Percentiles rank a stretch among this genome's conserved stretches.
Evolutionary conservation across 2,329 filamentous ascomycete species (phyloP).

Genomic region (Ceratocystis lukuohia): DNA sequence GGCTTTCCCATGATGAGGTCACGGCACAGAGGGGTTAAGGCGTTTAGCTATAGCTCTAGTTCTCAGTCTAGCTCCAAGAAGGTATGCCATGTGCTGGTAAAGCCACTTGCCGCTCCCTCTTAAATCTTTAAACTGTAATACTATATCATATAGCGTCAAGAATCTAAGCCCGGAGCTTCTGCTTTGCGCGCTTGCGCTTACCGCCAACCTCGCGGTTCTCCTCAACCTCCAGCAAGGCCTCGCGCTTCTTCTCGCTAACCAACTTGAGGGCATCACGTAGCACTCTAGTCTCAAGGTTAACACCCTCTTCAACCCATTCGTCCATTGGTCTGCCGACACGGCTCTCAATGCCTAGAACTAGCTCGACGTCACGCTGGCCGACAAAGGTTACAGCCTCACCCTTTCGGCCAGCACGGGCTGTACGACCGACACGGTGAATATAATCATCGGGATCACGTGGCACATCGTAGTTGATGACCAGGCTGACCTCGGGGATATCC

Average conservation of each 20-base stretch:
- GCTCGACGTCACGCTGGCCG: conserved; percentile 80
- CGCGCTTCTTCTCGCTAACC: conserved; percentile 90
- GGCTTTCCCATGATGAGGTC: neutral
- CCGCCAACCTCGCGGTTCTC: conserved; percentile 83
- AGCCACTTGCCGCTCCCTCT: no score
- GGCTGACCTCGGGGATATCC: conserved; percentile 80
- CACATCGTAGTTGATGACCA: conserved; percentile 93
- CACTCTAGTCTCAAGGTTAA: conserved; percentile 85
- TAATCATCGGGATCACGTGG: conserved; percentile 96
- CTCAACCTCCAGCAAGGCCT: conserved; percentile 81
- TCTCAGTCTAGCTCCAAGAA: neutral
- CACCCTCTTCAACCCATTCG: conserved; percentile 76
- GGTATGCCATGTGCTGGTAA: no score
- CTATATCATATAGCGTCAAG: neutral
- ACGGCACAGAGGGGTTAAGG: neutral
- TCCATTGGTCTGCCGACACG: conserved; percentile 70
- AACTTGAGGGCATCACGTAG: conserved; percentile 73
- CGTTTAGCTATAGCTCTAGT: neutral
- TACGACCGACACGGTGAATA: conserved; percentile 90
- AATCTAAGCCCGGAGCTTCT: conserved; percentile 31
- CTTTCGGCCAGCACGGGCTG: conserved; percentile 73
- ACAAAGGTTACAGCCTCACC: conserved; percentile 80
- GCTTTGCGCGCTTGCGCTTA: conserved; percentile 54
- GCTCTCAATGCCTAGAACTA: conserved; percentile 80
- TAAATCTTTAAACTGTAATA: neutral